Base-by-base conservation (phyloP, 768 basidiomycete species). In the Boletus sp. region DNA sequence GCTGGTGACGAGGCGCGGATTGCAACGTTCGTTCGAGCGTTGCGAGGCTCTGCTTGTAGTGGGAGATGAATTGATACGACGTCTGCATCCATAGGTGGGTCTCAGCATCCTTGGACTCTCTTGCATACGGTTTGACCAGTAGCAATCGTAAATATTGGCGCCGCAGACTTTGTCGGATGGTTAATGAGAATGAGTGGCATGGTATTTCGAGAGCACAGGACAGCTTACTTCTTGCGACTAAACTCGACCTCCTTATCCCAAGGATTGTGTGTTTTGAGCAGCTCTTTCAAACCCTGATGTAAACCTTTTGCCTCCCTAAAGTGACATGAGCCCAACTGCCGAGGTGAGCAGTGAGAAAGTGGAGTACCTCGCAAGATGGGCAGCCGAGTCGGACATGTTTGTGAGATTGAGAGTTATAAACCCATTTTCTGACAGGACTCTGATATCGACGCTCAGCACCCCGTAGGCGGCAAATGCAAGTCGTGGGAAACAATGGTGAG, bases 21-120 rank as follows among this genome's bases (percentile, higher is more conserved):
- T 80, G 80, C 37, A 81, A 71, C 15, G 75, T 72, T 40, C 79
- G 83, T 74, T 94, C 91, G 52, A 92, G 79, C 0, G 77, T 71
- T 41, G 83, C 73, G 65, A 95, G 83, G 47, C 79, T 83, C 59
- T 87, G 81, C 71, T 94, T 94, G 78, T 92, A 95, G 24, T 81
- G 78, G 15, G 87, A 76, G 60, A 96, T 96, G 74, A 93, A 84
- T 39, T 83, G 79, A 73, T 96, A 90, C 37, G 91, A 90, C 0
- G 94, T 95, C 68, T 92, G 89, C 84, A 94, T 91, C 93, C 94
- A 96, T 9, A 96, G 80, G 61, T 89, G 86, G 32, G 82, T 89
- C 68, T 94, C 90, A 41, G 83, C 84, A 74, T 92, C 89, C 67
- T 86, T 85, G 47, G 87, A 85, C 71, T 92, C 89, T 48, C 79